Evolutionary conservation across 1,139 yeast genomes (phyloP).

Genomic region (Debaryomycetaceae sp.): DNA sequence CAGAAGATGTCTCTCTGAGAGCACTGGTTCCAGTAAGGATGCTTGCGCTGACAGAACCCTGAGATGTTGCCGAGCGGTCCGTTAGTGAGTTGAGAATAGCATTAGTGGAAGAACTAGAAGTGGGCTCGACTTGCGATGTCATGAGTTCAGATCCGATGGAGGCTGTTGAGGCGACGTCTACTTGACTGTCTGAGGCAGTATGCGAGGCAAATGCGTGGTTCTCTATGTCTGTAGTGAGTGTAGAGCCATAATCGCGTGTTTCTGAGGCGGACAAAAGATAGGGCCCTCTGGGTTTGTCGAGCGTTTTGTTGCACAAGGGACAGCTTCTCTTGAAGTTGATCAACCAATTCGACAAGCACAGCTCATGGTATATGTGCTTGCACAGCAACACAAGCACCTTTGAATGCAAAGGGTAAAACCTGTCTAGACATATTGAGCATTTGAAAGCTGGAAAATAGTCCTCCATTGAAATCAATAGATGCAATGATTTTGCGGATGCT

Average conservation of each 20-base stretch:
- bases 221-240: neutral
- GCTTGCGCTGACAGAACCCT: neutral
- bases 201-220: neutral
- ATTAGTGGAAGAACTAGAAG: neutral
- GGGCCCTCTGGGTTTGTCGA: conserved; percentile 11
- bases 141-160: neutral
- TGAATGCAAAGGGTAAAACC: conserved; percentile 34
- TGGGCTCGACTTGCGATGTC: neutral
- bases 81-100: neutral
- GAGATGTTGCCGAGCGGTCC: neutral
- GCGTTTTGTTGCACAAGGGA: conserved; percentile 40
- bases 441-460: conserved; percentile 42
- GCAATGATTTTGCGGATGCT: conserved; percentile 16
- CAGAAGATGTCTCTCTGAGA: neutral
- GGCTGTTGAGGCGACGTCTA: neutral
- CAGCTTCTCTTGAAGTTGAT: conserved; percentile 44
- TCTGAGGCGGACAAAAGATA: conserved; percentile 21
- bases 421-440: conserved; percentile 47
- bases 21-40: neutral
- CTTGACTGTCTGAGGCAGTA: neutral
- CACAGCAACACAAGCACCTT: conserved; percentile 41
- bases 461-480: conserved; percentile 28
- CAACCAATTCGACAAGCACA: conserved; percentile 45
- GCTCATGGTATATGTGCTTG: conserved; percentile 44
- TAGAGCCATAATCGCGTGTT: conserved; percentile 17